These are phyloP conservation scores for Penicillium brasilianum DNA, from an alignment of 2,329 filamentous ascomycete genomes.

Conservation along the genomic window DNA sequence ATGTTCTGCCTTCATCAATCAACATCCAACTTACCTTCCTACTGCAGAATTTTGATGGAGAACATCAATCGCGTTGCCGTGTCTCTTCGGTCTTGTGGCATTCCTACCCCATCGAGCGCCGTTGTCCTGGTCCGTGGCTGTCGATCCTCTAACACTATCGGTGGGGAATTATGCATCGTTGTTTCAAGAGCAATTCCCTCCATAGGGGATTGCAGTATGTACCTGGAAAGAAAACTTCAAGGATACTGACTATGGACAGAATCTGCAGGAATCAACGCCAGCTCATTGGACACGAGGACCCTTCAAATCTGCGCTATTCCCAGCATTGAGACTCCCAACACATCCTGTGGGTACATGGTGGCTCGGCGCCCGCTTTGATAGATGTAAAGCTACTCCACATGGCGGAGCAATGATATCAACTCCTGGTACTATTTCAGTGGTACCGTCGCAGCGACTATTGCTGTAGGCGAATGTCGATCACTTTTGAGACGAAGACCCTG, in stretches of 20 bases:
- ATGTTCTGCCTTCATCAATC: not conserved
- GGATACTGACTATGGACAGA: not conserved
- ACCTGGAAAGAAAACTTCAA: conserved; percentile 8
- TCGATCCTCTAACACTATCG: conserved; percentile 17
- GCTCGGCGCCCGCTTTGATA: not conserved
- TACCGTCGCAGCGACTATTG: conserved; percentile 4
- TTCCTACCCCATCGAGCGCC: not conserved
- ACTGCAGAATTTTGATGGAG: not conserved
- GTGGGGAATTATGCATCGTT: conserved; percentile 17
- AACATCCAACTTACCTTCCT: not conserved
- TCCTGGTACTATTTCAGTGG: conserved; percentile 5
- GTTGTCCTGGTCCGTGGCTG: conserved; percentile 16
- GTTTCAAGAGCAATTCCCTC: conserved; percentile 15
- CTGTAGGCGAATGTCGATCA: conserved; percentile 14
- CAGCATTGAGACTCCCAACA: conserved; percentile 6
- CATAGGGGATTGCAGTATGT: conserved; percentile 7
- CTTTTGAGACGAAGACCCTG: conserved; percentile 1
- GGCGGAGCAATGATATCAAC: conserved; percentile 21
- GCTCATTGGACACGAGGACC: conserved; percentile 10
- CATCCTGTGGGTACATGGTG: not conserved
- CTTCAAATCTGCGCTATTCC: conserved; percentile 15
- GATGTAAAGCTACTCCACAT: conserved; percentile 7
- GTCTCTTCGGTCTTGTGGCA: not conserved
- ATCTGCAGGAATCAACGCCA: not conserved
- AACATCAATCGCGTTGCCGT: not conserved